Evolutionary conservation across 495 filamentous ascomycete genomes (phyloP).

Genomic region (Penicillium paradoxum): DNA sequence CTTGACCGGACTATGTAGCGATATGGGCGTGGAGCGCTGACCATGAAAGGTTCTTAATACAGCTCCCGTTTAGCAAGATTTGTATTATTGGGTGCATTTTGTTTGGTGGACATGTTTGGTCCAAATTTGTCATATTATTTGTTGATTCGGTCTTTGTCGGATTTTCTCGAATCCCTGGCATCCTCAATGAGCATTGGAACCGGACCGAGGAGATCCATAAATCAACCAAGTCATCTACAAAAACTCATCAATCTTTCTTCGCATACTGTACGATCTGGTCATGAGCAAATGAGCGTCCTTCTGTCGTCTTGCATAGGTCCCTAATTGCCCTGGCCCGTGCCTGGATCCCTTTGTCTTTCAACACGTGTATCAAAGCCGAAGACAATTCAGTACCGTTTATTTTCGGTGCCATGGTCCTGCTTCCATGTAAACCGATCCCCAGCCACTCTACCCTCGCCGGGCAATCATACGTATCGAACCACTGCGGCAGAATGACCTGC

Average conservation of each 20-base stretch:
- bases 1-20: background rate
- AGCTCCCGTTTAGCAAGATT: background rate
- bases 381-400: conserved; percentile 28
- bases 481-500: conserved; percentile 47
- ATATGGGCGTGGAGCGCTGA: background rate
- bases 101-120: background rate
- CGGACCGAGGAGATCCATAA: background rate
- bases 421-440: conserved; percentile 47
- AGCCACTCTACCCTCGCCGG: conserved; percentile 45
- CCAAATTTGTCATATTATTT: no score
- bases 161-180: no score
- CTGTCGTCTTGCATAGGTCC: conserved; percentile 15
- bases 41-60: background rate
- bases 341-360: conserved; percentile 21
- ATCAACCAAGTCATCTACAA: background rate
- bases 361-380: conserved; percentile 25
- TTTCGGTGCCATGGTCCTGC: conserved; percentile 27
- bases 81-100: background rate
- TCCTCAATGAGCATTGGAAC: no score
- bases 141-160: background rate
- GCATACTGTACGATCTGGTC: conserved; percentile 20
- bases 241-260: background rate
- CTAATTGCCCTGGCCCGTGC: conserved; percentile 9
- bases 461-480: conserved; percentile 49
- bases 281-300: conserved; percentile 21